Evolutionary conservation across 768 basidiomycete genomes (phyloP).

Genomic region (Cystofilobasidium capitatum): DNA sequence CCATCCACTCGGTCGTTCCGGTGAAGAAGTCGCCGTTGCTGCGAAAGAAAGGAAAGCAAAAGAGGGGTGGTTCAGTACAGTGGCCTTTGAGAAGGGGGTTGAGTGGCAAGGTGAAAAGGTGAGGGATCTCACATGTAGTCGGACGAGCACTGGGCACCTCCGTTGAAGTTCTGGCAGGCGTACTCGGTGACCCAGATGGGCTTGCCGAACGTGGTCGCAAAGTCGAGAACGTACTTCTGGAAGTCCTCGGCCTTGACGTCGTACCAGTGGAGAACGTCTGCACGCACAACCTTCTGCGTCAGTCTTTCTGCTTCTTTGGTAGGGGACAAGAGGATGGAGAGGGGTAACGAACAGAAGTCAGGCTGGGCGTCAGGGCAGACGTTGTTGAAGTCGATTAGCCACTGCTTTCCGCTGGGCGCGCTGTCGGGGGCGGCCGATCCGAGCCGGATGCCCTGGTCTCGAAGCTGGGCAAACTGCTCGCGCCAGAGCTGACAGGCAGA

Average conservation of each 20-base stretch:
- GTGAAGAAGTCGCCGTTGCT: slow-evolving; percentile 16
- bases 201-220: slow-evolving; percentile 10
- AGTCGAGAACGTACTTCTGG: slow-evolving; percentile 24
- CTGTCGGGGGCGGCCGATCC: slow-evolving; percentile 26
- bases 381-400: slow-evolving; percentile 20
- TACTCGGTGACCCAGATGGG: slow-evolving; percentile 30
- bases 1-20: slow-evolving; percentile 25
- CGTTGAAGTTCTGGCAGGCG: slow-evolving; percentile 40
- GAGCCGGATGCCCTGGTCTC: slow-evolving; percentile 23
- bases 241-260: slow-evolving; percentile 25
- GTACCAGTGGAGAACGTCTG: slow-evolving; percentile 23
- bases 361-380: slow-evolving; percentile 10
- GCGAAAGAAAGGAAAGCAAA: not conserved
- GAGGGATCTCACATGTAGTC: slow-evolving; percentile 12
- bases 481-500: slow-evolving; percentile 25
- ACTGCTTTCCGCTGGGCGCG: slow-evolving; percentile 25
- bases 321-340: not conserved
- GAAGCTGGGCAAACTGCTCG: slow-evolving; percentile 22
- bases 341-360: slow-evolving; percentile 15
- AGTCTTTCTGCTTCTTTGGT: not conserved
- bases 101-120: not conserved
- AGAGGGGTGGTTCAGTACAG: not conserved
- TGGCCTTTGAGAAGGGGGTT: too few species aligned
- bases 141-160: slow-evolving; percentile 36
- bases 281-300: not conserved